Base-by-base conservation (phyloP, 1,284 basidiomycete species). In the Pyrrhoderma lamaoense region DNA sequence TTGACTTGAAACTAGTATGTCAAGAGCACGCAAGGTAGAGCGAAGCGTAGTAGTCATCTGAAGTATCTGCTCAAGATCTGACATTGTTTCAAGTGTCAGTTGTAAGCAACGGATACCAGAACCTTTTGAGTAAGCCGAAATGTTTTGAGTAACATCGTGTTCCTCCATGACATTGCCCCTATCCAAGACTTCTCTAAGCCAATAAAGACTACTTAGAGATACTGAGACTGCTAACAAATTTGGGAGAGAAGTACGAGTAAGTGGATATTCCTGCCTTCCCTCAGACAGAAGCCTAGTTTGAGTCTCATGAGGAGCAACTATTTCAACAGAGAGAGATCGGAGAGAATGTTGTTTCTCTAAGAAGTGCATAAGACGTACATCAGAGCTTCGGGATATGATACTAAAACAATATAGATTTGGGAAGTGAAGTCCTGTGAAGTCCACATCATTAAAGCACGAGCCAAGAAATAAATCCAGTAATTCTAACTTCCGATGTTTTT, bases 381-480 rank as follows among this genome's bases (percentile, higher is more conserved):
- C 23, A 23, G 34, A 23, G 18, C 45, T 46, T 27, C 42, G 40
- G 14, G 45, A 52, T 37, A 47, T 52, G 3, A 52, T 25, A 25
- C 43, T 21, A 40, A 52, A 52, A n/a, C 45, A 52, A 3, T 36
- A 40, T 13, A 52, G 39, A 8, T 14, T 13, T n/a, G 51, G 45
- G 13, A 52, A 40, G 16, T 21, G 23, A 13, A 53, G 31, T 1
- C 19, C 19, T 22, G 52, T 38, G 18, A 53, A 42, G 25, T 43
- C 52, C 13, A 47, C 14, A 19, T 36, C 16, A 16, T 39, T 40
- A 19, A 49, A 48, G 14, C n/a, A 34, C 1, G 22, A 16, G 2
- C 52, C 46, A 18, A 53, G 42, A 34, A 43, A 45, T 16, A 49
- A 40, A 39, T 53, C 40, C 9, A 53, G 46, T 19, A 48, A n/a